phyloP scores from a whole-genome alignment of 768 basidiomycete species.

The Termitomyces bulborhizus region DNA sequence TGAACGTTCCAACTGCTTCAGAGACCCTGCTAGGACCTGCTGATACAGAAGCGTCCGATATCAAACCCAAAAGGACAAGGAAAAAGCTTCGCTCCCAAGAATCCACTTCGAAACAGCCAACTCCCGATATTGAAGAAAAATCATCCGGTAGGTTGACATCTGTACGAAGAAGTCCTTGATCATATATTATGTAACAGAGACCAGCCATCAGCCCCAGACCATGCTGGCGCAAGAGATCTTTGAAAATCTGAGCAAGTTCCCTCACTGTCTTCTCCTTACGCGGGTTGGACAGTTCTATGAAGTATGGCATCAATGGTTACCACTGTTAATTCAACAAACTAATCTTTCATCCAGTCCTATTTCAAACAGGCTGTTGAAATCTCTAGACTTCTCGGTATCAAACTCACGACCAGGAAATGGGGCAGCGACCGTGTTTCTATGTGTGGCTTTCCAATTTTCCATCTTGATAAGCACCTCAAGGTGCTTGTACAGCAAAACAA shows the following conservation, averaged over 20 bases:
- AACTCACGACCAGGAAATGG: constrained; percentile 74
- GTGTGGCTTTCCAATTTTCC: constrained; percentile 86
- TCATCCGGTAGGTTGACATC: neutral
- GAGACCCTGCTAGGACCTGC: neutral
- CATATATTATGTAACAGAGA: constrained; percentile 1
- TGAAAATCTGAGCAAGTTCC: constrained; percentile 66
- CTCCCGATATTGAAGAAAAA: neutral
- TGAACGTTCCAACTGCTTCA: neutral
- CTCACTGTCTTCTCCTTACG: constrained; percentile 86
- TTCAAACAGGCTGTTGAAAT: constrained; percentile 87
- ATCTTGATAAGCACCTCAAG: constrained; percentile 85
- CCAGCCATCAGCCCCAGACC: constrained; percentile 22
- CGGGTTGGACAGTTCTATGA: constrained; percentile 96
- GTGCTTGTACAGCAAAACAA: constrained; percentile 76
- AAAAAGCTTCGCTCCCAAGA: constrained; percentile 1
- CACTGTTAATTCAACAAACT: neutral
- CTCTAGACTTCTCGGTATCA: constrained; percentile 72
- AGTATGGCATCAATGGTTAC: constrained; percentile 33
- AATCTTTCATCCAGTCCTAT: constrained; percentile 62
- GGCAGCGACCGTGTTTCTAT: constrained; percentile 64
- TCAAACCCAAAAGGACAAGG: constrained; percentile 4
- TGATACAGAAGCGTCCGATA: neutral
- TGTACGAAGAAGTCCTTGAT: neutral
- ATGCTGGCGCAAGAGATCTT: constrained; percentile 66
- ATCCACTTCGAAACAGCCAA: neutral